Conservation (phyloP, 768 basidiomycete species). For the Chlorophyllum brunneum region DNA sequence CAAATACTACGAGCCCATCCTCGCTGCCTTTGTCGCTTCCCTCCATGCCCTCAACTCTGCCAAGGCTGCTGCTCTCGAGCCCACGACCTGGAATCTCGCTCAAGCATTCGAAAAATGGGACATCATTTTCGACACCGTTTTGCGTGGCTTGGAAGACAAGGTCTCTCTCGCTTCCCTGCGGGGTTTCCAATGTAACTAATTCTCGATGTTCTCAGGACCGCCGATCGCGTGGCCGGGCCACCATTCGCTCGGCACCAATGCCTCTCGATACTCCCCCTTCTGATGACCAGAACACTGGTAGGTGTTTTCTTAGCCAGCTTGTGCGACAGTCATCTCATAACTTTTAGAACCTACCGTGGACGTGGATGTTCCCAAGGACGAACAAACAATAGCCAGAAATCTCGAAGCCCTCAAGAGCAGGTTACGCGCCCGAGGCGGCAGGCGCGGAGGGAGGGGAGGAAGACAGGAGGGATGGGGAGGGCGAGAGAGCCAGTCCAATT, state of each 20-base stretch:
- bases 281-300: constrained; percentile 60
- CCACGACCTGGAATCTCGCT: constrained; percentile 61
- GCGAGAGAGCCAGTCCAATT: constrained; percentile 57
- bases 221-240: constrained; percentile 55
- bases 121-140: constrained; percentile 68
- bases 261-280: constrained; percentile 47
- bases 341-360: constrained; percentile 31
- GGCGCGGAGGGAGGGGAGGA: constrained; percentile 51
- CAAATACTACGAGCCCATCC: constrained; percentile 80
- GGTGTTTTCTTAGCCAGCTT: constrained; percentile 14
- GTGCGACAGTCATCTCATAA: constrained; percentile 28
- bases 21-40: constrained; percentile 80
- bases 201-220: constrained; percentile 50
- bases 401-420: constrained; percentile 87
- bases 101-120: constrained; percentile 81
- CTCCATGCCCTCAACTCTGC: constrained; percentile 58
- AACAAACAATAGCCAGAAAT: constrained; percentile 89
- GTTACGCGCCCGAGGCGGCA: constrained; percentile 69
- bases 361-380: constrained; percentile 58
- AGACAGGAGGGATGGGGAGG: constrained; percentile 39
- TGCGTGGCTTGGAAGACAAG: constrained; percentile 71
- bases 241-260: constrained; percentile 32
- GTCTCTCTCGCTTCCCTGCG: constrained; percentile 55
- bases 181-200: constrained; percentile 7
- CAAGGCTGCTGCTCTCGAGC: constrained; percentile 36